Evolutionary conservation across 1,284 basidiomycete species (phyloP).

Genomic region (Melampsora larici-populina): DNA sequence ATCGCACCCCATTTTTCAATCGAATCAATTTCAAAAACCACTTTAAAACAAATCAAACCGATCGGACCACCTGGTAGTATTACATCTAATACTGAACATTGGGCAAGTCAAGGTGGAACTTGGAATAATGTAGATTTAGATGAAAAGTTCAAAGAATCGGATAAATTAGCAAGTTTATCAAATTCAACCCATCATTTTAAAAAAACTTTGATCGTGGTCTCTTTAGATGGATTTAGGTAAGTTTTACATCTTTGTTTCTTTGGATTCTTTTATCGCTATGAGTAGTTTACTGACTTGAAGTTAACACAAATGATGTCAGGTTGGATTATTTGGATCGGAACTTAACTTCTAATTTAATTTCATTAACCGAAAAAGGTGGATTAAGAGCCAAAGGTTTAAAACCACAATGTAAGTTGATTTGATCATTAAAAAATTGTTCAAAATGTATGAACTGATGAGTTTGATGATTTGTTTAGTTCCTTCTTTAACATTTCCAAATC

Average conservation of each 20-base stretch:
- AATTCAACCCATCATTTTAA: conserved; percentile 33
- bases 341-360: conserved; percentile 72
- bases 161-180: neutral
- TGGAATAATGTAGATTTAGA: conserved; percentile 21
- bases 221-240: conserved; percentile 77
- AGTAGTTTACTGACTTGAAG: neutral
- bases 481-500: conserved; percentile 72
- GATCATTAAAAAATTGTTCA: neutral
- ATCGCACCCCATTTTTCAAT: neutral
- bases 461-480: conserved; percentile 79
- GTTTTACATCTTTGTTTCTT: conserved; percentile 47
- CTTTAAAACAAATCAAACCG: conserved; percentile 1
- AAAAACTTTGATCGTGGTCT: conserved; percentile 73
- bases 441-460: conserved; percentile 65
- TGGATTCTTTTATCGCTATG: neutral
- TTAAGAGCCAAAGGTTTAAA: conserved; percentile 1
- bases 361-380: conserved; percentile 73
- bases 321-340: conserved; percentile 78
- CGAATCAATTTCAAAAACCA: neutral
- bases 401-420: neutral
- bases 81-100: conserved; percentile 25
- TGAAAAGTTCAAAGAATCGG: neutral
- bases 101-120: conserved; percentile 27
- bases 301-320: conserved; percentile 55
- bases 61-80: conserved; percentile 27